Percentiles rank a stretch among this genome's conserved stretches.
These are phyloP conservation scores for Mytilinidion resinicola DNA, from an alignment of 495 filamentous ascomycete genomes.

Conservation along the genomic window DNA sequence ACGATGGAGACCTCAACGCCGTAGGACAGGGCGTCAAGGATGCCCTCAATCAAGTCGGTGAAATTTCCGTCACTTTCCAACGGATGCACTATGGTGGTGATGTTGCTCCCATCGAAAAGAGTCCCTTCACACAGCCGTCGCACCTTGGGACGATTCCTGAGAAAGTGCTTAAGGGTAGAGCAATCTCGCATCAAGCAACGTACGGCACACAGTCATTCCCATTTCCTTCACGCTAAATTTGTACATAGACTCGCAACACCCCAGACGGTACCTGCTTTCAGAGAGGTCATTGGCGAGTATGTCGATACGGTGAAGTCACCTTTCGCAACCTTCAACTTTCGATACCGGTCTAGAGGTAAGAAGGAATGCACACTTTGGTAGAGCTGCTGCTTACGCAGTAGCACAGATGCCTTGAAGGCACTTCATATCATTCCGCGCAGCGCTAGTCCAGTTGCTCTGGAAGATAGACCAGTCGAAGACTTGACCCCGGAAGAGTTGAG, in stretches of 20 bases:
- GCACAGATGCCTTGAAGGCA: constrained; percentile 12
- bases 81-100: background rate
- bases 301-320: background rate
- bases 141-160: constrained; percentile 6
- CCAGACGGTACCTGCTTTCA: too few relatives aligned
- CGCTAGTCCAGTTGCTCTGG: constrained; percentile 5
- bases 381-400: too few relatives aligned
- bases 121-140: background rate
- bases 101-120: background rate
- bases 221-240: too few relatives aligned
- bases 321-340: constrained; percentile 20
- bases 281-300: too few relatives aligned
- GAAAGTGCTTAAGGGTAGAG: constrained; percentile 18
- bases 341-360: constrained; percentile 19
- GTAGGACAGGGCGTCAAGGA: background rate
- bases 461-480: constrained; percentile 13
- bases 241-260: too few relatives aligned
- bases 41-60: background rate
- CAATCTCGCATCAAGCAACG: constrained; percentile 11
- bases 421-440: constrained; percentile 15
- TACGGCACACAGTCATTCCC: background rate
- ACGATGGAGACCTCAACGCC: background rate
- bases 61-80: background rate
- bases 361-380: too few relatives aligned
- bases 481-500: constrained; percentile 13